phyloP scores from a whole-genome alignment of 2,329 filamentous ascomycete genomes.

The Xylogone sp. region DNA sequence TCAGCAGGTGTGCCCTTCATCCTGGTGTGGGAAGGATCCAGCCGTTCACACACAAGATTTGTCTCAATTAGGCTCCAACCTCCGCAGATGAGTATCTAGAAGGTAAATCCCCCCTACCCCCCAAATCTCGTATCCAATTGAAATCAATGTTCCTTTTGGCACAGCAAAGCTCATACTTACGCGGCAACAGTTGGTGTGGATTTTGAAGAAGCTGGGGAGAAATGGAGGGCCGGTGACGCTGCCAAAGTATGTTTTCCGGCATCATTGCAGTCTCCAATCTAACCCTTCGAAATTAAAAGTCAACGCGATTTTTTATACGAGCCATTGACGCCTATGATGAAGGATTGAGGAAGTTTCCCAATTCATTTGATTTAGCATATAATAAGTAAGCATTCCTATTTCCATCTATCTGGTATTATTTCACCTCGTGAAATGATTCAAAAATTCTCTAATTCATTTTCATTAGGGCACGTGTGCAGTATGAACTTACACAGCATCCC shows the following conservation, averaged over 20 bases:
- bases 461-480: constrained; percentile 60
- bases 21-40: not conserved
- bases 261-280: no score
- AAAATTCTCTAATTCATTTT: not conserved
- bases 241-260: constrained; percentile 40
- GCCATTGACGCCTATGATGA: constrained; percentile 65
- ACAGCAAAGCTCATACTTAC: constrained; percentile 8
- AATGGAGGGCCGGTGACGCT: constrained; percentile 70
- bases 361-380: constrained; percentile 67
- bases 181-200: constrained; percentile 54
- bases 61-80: constrained; percentile 42
- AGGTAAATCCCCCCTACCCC: constrained; percentile 32
- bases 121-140: constrained; percentile 1
- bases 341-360: constrained; percentile 56
- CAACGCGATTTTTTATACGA: constrained; percentile 51
- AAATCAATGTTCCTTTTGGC: not conserved
- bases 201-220: constrained; percentile 68
- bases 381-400: constrained; percentile 60
- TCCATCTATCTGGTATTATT: no score
- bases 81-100: constrained; percentile 67
- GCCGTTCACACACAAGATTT: constrained; percentile 6
- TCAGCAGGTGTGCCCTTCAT: constrained; percentile 13
- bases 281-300: constrained; percentile 25
- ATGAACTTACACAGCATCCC: constrained; percentile 65
- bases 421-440: not conserved